Evolutionary conservation across 73 alveolate genomes (phyloP).

Genomic region (Symbiodinium pilosum): DNA sequence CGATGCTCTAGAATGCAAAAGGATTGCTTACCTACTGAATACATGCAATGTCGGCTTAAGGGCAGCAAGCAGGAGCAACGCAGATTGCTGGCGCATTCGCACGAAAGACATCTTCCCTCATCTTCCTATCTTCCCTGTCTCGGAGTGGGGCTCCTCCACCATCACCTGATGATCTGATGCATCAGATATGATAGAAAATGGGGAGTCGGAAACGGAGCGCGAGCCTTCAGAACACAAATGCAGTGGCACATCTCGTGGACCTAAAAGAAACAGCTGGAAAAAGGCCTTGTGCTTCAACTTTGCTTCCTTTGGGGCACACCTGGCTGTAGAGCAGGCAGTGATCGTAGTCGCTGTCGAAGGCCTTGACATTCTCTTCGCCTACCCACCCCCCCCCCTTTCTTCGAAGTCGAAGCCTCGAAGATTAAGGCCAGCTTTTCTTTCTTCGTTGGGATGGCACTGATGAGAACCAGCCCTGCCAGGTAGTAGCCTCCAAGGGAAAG

Average conservation of each 20-base stretch:
- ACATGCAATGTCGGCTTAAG: too few species aligned
- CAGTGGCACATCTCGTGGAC: constrained; percentile 66
- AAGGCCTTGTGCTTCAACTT: neutral
- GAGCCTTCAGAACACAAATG: constrained; percentile 48
- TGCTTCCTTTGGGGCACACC: neutral
- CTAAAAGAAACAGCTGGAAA: neutral
- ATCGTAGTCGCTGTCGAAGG: constrained; percentile 59
- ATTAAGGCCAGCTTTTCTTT: constrained; percentile 22
- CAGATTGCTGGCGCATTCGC: neutral
- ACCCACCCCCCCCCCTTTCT: too few species aligned
- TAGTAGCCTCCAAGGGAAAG: neutral
- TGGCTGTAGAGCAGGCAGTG: constrained; percentile 71
- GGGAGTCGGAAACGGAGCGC: too few species aligned
- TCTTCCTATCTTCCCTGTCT: too few species aligned
- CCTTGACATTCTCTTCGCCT: too few species aligned
- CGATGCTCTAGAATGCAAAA: neutral
- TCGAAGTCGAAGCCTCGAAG: too few species aligned
- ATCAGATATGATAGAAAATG: too few species aligned
- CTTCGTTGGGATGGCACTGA: neutral
- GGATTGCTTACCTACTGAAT: neutral
- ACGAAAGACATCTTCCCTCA: too few species aligned
- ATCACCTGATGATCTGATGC: neutral
- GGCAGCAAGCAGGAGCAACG: neutral
- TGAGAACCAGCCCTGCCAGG: constrained; percentile 31
- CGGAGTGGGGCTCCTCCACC: neutral